These are phyloP conservation scores for Vachellia collinsii DNA, from an alignment of 306 rosid species.

Conservation along the genomic window DNA sequence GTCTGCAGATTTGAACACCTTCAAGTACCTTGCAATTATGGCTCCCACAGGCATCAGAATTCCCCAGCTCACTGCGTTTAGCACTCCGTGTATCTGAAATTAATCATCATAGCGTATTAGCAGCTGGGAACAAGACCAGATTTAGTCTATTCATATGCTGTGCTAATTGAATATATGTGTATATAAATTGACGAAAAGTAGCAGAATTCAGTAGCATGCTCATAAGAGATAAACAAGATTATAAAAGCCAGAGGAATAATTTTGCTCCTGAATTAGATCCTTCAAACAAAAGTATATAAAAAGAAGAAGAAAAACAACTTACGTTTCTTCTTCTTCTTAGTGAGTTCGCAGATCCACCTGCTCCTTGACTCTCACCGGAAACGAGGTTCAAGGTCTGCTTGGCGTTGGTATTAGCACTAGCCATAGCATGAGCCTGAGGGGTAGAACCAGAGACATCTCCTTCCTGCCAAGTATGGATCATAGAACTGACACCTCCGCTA, in stretches of 20 bases:
- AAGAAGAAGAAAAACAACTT: not conserved
- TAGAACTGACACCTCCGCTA: not conserved
- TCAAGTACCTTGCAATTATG: slow-evolving; percentile 78
- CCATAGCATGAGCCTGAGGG: not conserved
- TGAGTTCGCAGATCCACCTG: not conserved
- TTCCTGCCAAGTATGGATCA: not conserved
- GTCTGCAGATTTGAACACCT: slow-evolving; percentile 78
- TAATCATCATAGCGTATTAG: not conserved
- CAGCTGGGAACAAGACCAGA: not conserved
- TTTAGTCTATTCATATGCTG: not conserved
- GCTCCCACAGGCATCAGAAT: slow-evolving; percentile 77
- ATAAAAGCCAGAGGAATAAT: not conserved
- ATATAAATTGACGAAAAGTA: not conserved
- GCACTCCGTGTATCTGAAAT: slow-evolving; percentile 72
- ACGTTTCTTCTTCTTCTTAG: slow-evolving; percentile 5
- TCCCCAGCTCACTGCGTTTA: slow-evolving; percentile 83
- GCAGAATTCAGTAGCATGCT: not conserved
- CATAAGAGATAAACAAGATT: not conserved
- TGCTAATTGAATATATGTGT: not conserved
- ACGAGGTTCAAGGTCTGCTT: not conserved
- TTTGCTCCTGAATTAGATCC: not conserved
- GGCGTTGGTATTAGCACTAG: not conserved
- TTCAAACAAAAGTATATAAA: not conserved
- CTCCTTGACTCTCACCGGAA: slow-evolving; percentile 1
- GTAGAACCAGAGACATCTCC: not conserved